Percentiles rank a stretch among this genome's conserved stretches.
Evolutionary conservation across 2,329 filamentous ascomycete species (phyloP).

Genomic region (Elsinoe necatrix): DNA sequence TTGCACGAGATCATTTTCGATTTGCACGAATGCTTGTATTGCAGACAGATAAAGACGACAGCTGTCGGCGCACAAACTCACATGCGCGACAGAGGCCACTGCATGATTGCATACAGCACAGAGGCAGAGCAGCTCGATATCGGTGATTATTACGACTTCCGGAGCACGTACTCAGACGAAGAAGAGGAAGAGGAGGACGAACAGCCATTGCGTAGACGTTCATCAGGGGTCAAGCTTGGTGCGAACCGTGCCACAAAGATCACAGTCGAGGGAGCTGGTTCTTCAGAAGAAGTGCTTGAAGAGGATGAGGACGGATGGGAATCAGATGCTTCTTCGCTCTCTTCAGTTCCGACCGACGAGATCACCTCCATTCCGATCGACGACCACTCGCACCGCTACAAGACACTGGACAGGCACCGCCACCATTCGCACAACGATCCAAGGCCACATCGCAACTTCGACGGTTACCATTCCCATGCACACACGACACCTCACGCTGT

Average conservation of each 20-base stretch:
- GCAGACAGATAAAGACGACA: conserved; percentile 72
- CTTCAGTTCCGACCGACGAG: conserved; percentile 78
- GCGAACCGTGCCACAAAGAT: conserved; percentile 46
- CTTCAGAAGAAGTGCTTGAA: conserved; percentile 47
- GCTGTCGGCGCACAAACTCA: conserved; percentile 81
- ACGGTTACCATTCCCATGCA: conserved; percentile 75
- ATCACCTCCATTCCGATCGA: conserved; percentile 72
- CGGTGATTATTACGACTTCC: conserved; percentile 95
- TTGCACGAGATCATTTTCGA: conserved; percentile 73
- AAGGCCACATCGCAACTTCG: conserved; percentile 62
- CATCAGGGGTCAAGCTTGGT: conserved; percentile 59
- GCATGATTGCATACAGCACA: conserved; percentile 85
- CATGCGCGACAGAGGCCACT: conserved; percentile 95
- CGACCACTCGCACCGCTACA: conserved; percentile 60
- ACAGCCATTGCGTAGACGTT: conserved; percentile 32
- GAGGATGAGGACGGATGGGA: conserved; percentile 80
- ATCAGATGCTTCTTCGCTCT: conserved; percentile 76
- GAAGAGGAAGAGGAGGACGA: conserved; percentile 54
- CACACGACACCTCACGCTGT: conserved; percentile 65
- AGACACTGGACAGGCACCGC: conserved; percentile 61
- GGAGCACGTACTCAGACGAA: conserved; percentile 84
- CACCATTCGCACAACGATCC: conserved; percentile 68
- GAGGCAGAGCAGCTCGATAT: conserved; percentile 89
- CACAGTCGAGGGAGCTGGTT: conserved; percentile 39
- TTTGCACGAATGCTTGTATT: conserved; percentile 77